Base-by-base conservation (phyloP, 148 eudicot species). In the Rhododendron griersonianum region DNA sequence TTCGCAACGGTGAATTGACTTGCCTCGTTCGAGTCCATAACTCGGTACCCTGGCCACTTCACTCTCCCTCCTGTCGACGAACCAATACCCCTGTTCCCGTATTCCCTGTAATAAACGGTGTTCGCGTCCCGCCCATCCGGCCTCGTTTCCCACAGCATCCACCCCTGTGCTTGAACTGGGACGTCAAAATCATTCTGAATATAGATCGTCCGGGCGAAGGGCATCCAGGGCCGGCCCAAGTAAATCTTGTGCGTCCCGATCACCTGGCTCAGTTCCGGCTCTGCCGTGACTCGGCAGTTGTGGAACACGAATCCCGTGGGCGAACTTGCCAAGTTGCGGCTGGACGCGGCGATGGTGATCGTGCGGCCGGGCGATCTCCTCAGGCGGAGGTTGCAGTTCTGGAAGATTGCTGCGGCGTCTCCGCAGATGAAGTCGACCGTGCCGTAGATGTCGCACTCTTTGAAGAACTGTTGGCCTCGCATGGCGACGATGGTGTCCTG, bases 351-450 rank as follows among this genome's bases (percentile, higher is more conserved):
- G 65, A 88, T 88, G 74, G 73, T 50, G 8, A 82, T 30, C 19
- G 79, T 78, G 28, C 35, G 35, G 1, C 51, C 65, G n/a, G 61
- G 55, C 4, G 87, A 71, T 50, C 33, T 85, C 15, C 85, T 76
- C 1, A 77, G 85, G 28, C 75, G 83, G 18, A 85, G 86, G 78
- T 47, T 81, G 48, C 69, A 85, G 44, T 85, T 65, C 51, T 85
- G 87, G 75, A 88, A 78, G n/a, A 85, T 30, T 1, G 80, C 87
- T 5, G 87, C 50, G 3, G 89, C 85, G n/a, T 84, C 71, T 0
- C 84, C 84, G 5, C 71, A 87, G n/a, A 87, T 84, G 87, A 88
- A 85, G 63, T 88, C 89, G 4, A 85, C 69, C 13, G 89, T 81
- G 77, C 87, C 90, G 57, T 75, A 86, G 25, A 88, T 79, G 25